phyloP scores from a whole-genome alignment of 305 asterid genomes.

The Ilex paraguariensis region DNA sequence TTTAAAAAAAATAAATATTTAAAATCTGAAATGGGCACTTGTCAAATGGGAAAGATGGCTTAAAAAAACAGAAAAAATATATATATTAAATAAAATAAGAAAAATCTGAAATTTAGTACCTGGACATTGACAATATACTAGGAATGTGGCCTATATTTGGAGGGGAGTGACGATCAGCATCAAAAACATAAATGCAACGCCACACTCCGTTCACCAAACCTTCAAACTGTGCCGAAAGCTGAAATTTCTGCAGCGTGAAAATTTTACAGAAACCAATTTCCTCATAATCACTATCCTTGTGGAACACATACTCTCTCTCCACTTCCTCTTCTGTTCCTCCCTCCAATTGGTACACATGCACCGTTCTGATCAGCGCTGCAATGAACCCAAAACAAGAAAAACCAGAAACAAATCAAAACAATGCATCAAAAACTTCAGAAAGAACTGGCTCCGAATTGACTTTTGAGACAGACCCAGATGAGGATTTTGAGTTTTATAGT shows the following conservation, averaged over 20 bases:
- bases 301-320: not conserved
- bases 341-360: not conserved
- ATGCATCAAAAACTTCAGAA: not conserved
- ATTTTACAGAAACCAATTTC: not conserved
- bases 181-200: not conserved
- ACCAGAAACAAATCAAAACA: not conserved
- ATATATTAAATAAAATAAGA: too few relatives aligned
- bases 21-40: too few relatives aligned
- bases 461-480: slow-evolving; percentile 3
- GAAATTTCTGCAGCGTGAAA: not conserved
- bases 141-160: too few relatives aligned
- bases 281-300: not conserved
- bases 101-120: too few relatives aligned
- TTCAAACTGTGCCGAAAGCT: not conserved
- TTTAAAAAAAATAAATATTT: too few relatives aligned
- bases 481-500: not conserved
- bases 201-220: not conserved
- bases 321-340: not conserved
- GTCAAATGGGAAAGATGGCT: too few relatives aligned
- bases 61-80: too few relatives aligned
- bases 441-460: not conserved
- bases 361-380: not conserved
- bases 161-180: not conserved
- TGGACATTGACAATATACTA: too few relatives aligned
- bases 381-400: not conserved